A percentile compares a stretch with the other conserved stretches of the same genome.
These are phyloP conservation scores for Aspergillus sp. DNA, from an alignment of 2,329 filamentous ascomycete genomes.

Conservation along the genomic window DNA sequence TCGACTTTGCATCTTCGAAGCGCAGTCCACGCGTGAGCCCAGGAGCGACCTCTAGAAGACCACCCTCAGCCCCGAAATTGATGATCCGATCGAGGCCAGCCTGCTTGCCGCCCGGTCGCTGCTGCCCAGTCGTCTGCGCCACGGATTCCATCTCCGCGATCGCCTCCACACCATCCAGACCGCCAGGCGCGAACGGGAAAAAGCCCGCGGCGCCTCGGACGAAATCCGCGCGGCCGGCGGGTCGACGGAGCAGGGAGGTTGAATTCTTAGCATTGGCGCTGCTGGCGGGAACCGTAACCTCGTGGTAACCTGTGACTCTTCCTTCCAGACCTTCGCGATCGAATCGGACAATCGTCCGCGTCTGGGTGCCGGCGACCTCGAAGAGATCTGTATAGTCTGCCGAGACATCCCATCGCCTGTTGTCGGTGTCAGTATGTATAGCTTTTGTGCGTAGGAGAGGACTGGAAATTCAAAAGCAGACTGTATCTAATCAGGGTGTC, in stretches of 20 bases:
- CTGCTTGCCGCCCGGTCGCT: conserved; percentile 36
- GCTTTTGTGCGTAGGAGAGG: background rate
- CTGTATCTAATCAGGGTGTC: too few species aligned
- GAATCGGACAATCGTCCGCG: conserved; percentile 91
- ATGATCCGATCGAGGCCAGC: conserved; percentile 77
- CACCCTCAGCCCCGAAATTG: conserved; percentile 72
- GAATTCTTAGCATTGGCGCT: conserved; percentile 94
- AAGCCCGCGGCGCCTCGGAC: conserved; percentile 90
- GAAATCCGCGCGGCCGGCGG: conserved; percentile 82
- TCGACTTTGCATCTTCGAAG: conserved; percentile 60
- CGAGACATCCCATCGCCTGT: conserved; percentile 72
- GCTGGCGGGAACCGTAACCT: conserved; percentile 85
- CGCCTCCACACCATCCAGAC: conserved; percentile 80
- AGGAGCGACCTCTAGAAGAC: conserved; percentile 76
- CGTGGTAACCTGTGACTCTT: conserved; percentile 86
- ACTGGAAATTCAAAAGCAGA: background rate
- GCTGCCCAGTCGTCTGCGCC: conserved; percentile 51
- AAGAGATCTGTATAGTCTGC: conserved; percentile 82
- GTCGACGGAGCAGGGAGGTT: conserved; percentile 82
- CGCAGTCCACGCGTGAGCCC: conserved; percentile 77
- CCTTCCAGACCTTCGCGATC: conserved; percentile 88
- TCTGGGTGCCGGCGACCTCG: conserved; percentile 83
- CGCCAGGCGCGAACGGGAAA: conserved; percentile 90
- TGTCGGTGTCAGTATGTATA: conserved; percentile 3
- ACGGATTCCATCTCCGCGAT: conserved; percentile 82